These are phyloP conservation scores for Eucalyptus sp. DNA, from an alignment of 345 rosid genomes.

Conservation along the genomic window DNA sequence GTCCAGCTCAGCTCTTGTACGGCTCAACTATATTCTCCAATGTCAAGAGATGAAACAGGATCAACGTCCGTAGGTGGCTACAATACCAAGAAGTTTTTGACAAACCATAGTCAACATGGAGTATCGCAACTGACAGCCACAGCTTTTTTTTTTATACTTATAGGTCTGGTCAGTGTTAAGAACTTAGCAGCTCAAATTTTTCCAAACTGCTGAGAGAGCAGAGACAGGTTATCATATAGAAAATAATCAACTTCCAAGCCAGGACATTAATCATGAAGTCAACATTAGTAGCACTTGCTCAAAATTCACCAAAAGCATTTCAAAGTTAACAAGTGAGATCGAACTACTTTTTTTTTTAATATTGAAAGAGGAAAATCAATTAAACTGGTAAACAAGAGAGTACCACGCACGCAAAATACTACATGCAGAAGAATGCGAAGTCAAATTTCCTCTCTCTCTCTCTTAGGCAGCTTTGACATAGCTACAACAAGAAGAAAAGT, in stretches of 20 bases:
- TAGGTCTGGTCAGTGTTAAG: neutral
- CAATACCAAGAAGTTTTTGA: neutral
- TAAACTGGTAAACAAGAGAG: neutral
- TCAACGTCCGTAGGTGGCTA: neutral
- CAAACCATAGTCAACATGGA: neutral
- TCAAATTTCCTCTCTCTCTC: neutral
- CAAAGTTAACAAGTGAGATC: neutral
- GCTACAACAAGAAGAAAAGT: neutral
- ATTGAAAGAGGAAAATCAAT: neutral
- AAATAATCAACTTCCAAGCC: neutral
- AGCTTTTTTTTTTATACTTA: neutral
- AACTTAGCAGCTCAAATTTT: neutral
- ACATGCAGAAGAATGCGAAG: neutral
- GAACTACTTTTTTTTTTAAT: neutral
- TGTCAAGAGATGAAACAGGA: neutral
- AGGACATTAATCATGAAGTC: neutral
- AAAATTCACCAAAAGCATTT: neutral
- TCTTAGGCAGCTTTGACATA: neutral
- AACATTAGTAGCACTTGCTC: neutral
- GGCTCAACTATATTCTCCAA: neutral
- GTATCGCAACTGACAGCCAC: neutral
- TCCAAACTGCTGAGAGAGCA: neutral
- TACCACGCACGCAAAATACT: neutral
- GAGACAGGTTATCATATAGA: neutral
- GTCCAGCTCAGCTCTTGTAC: neutral